A percentile compares a stretch with the other conserved stretches of the same genome.
Conservation (phyloP, 2,329 filamentous ascomycete species). For the Beauveria asiatica region DNA sequence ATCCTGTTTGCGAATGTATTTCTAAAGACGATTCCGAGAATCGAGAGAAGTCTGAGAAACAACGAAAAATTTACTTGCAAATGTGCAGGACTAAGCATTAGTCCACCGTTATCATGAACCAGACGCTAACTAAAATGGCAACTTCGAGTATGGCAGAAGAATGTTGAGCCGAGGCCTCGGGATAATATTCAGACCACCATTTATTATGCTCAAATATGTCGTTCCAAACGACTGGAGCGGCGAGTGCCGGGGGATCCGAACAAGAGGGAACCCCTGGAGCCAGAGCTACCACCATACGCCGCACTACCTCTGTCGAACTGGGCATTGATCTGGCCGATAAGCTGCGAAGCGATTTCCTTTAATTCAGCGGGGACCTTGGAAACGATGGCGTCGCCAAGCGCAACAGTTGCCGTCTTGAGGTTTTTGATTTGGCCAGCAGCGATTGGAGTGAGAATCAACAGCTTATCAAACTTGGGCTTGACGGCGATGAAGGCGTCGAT, state of each 20-base stretch:
- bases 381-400: constrained; percentile 1
- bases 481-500: constrained; percentile 7
- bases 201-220: not conserved
- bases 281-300: not conserved
- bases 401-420: not conserved
- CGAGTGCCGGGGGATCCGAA: not conserved
- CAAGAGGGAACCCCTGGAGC: not conserved
- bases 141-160: too few relatives aligned
- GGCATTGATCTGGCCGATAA: constrained; percentile 3
- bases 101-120: too few relatives aligned
- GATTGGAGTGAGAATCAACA: constrained; percentile 1
- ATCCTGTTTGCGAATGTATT: too few relatives aligned
- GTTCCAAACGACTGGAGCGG: not conserved
- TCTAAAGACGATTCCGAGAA: too few relatives aligned
- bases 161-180: too few relatives aligned
- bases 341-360: constrained; percentile 2
- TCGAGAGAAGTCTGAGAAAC: too few relatives aligned
- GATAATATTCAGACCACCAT: too few relatives aligned
- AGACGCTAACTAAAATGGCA: too few relatives aligned
- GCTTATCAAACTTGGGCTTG: constrained; percentile 10
- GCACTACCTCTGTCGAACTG: constrained; percentile 8
- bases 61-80: too few relatives aligned
- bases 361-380: constrained; percentile 8
- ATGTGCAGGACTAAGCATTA: too few relatives aligned
- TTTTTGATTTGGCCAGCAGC: constrained; percentile 3